Conservation (phyloP, 805 yeast genomes). For the Ogataea nakhonphanomensis region DNA sequence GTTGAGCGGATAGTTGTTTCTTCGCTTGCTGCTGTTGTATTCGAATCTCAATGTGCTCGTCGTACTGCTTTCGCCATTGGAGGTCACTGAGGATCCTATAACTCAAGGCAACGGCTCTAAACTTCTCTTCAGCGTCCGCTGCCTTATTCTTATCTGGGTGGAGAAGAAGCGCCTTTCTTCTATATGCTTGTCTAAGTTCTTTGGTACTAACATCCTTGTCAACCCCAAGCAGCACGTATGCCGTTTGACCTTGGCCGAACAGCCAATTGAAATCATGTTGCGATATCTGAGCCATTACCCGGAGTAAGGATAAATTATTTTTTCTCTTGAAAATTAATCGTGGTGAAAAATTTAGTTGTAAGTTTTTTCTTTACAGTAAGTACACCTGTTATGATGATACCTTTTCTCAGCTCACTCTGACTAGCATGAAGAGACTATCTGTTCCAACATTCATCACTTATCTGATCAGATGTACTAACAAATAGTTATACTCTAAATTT, state of each 20-base stretch:
- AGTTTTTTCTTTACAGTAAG: conserved; percentile 2
- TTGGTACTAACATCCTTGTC: not conserved
- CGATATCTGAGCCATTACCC: conserved; percentile 12
- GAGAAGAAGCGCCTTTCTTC: conserved; percentile 28
- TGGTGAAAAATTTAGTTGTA: conserved; percentile 1
- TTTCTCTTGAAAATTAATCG: not conserved
- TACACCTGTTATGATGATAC: conserved; percentile 42
- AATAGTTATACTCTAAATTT: not conserved
- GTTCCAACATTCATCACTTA: conserved; percentile 47
- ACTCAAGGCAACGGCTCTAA: conserved; percentile 29
- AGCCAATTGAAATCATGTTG: conserved; percentile 22
- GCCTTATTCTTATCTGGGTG: conserved; percentile 37
- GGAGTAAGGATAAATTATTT: conserved; percentile 1
- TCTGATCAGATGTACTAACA: conserved; percentile 24
- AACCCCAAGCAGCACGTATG: conserved; percentile 17
- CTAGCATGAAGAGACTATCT: conserved; percentile 48
- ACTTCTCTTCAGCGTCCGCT: conserved; percentile 25
- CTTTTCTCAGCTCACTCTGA: conserved; percentile 58
- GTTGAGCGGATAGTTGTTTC: conserved; percentile 11
- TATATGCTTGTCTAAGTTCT: conserved; percentile 27
- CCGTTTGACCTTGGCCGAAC: conserved; percentile 12
- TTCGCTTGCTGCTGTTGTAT: conserved; percentile 1
- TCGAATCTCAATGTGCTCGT: conserved; percentile 13
- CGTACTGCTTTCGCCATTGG: conserved; percentile 22
- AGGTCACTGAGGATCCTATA: conserved; percentile 23